Evolutionary conservation across 306 rosid species (phyloP).

Genomic region (Calophaca sinica): DNA sequence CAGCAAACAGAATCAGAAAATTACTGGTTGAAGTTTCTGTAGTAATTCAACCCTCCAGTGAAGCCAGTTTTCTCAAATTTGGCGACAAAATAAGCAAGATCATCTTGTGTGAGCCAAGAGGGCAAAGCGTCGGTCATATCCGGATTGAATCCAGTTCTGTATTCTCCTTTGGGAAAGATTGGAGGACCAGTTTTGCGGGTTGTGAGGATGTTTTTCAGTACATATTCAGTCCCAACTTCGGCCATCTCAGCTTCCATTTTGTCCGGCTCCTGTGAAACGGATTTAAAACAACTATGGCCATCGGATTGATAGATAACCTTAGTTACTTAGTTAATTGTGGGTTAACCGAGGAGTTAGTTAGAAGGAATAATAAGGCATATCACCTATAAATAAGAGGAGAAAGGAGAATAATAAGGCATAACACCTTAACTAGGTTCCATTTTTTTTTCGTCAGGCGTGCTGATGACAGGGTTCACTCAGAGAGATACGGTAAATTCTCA

Average conservation of each 20-base stretch:
- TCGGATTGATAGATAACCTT: too few species aligned
- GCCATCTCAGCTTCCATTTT: conserved; percentile 52
- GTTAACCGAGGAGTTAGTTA: too few species aligned
- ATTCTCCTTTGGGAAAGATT: conserved; percentile 43
- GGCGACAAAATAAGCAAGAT: conserved; percentile 50
- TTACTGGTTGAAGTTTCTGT: conserved; percentile 45
- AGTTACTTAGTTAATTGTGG: too few species aligned
- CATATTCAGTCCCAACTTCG: conserved; percentile 41
- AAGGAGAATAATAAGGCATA: too few species aligned
- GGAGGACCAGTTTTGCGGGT: conserved; percentile 43
- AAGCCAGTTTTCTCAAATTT: conserved; percentile 58
- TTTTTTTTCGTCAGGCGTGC: too few species aligned
- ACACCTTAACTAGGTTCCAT: too few species aligned
- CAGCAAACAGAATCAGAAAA: not conserved
- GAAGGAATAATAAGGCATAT: too few species aligned
- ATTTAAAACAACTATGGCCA: too few species aligned
- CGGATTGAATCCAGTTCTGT: conserved; percentile 37
- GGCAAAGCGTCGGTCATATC: conserved; percentile 42
- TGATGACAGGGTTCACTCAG: too few species aligned
- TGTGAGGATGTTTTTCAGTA: conserved; percentile 41
- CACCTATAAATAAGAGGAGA: too few species aligned
- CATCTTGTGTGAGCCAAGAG: conserved; percentile 58
- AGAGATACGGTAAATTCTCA: too few species aligned
- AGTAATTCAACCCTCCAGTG: conserved; percentile 59
- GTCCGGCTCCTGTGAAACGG: conserved; percentile 26